Evolutionary conservation across 31 red algal genomes (phyloP).

Genomic region (Porphyra umbilicalis): DNA sequence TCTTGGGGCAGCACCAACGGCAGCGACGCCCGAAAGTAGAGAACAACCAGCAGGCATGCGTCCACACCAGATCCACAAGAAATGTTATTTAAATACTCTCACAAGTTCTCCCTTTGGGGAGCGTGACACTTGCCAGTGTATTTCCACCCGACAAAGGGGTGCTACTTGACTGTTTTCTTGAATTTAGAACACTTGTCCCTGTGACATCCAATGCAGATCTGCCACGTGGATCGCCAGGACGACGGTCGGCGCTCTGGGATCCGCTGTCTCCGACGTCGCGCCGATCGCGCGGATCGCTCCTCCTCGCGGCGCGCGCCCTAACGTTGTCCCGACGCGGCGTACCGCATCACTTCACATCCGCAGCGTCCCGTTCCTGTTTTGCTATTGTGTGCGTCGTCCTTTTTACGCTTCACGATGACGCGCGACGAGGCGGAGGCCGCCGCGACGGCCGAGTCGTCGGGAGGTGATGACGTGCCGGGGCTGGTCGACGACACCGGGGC

Average conservation of each 20-base stretch:
- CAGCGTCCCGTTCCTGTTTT: too few species aligned
- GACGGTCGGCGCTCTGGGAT: neutral
- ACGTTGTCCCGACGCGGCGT: too few species aligned
- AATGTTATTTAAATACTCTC: too few species aligned
- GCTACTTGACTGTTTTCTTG: too few species aligned
- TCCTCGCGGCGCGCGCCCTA: too few species aligned
- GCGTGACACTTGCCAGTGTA: too few species aligned
- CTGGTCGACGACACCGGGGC: constrained; percentile 20
- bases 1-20: too few species aligned
- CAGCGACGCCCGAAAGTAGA: too few species aligned
- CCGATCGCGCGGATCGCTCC: neutral
- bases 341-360: too few species aligned
- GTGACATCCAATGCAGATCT: neutral
- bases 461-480: constrained; percentile 19
- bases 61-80: too few species aligned
- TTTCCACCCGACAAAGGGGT: neutral
- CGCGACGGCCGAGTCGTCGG: constrained; percentile 28
- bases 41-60: too few species aligned
- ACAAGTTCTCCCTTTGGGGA: too few species aligned
- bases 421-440: constrained; percentile 7
- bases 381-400: neutral
- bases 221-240: neutral
- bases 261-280: neutral
- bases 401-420: neutral
- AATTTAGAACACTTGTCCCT: neutral